Percentiles rank a stretch among this genome's conserved stretches.
phyloP scores from a whole-genome alignment of 169 alveolate species.

The Eimeria sp. region DNA sequence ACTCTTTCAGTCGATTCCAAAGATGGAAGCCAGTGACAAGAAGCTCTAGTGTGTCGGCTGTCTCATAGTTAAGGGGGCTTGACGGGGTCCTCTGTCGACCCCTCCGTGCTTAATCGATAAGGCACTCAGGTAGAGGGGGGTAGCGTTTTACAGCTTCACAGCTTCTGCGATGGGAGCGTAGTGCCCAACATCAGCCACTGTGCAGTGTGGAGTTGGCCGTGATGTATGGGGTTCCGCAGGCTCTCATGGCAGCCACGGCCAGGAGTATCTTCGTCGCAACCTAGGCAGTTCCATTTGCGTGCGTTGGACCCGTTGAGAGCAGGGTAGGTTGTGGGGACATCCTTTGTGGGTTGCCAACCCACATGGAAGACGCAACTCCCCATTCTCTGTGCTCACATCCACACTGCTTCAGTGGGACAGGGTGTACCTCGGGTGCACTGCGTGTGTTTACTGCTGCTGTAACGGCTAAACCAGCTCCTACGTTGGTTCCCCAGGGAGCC shows the following conservation, averaged over 20 bases:
- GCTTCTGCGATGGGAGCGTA: neutral
- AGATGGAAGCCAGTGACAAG: slow-evolving; percentile 64
- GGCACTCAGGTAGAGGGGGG: neutral
- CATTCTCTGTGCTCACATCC: neutral
- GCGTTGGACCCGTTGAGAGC: neutral
- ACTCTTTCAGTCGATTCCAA: slow-evolving; percentile 63
- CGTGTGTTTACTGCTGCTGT: neutral
- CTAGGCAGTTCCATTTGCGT: neutral
- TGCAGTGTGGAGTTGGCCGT: neutral
- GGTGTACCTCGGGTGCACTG: neutral
- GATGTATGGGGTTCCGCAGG: neutral
- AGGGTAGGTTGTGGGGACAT: neutral
- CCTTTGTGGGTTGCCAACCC: neutral
- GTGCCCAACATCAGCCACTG: neutral
- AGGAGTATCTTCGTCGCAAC: neutral
- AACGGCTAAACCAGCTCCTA: neutral
- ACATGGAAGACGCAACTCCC: neutral
- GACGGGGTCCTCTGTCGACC: neutral
- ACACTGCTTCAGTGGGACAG: slow-evolving; percentile 17
- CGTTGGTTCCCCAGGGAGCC: neutral
- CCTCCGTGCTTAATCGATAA: neutral
- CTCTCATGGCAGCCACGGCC: neutral
- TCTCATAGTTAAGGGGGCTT: neutral
- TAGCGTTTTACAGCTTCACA: neutral
- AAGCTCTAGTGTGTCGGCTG: slow-evolving; percentile 20